Percentiles rank a stretch among this genome's conserved stretches.
phyloP scores from a whole-genome alignment of 305 asterid genomes.

The Fraxinus dipetala region DNA sequence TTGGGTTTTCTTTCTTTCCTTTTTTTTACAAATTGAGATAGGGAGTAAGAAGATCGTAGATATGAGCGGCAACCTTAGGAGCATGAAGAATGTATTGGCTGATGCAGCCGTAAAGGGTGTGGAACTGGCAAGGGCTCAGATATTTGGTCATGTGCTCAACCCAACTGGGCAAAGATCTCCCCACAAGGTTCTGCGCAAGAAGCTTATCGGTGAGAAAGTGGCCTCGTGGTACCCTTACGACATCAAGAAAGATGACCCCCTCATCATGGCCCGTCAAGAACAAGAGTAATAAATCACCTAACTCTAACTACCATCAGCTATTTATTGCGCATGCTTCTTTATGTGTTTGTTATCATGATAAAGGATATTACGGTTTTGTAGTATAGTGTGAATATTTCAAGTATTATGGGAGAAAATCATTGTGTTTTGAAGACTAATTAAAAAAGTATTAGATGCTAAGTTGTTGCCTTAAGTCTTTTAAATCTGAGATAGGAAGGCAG shows the following conservation, averaged over 20 bases:
- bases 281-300: constrained; percentile 49
- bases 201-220: constrained; percentile 78
- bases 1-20: not conserved
- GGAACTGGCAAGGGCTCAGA: constrained; percentile 77
- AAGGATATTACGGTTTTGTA: not conserved
- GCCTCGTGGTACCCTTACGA: constrained; percentile 80
- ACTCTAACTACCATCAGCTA: not conserved
- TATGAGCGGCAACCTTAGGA: constrained; percentile 50
- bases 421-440: not conserved
- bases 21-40: not conserved
- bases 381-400: not conserved
- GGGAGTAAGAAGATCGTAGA: constrained; percentile 13
- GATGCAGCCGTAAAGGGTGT: constrained; percentile 75
- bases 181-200: constrained; percentile 76
- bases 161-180: constrained; percentile 74
- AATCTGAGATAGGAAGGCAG: not conserved
- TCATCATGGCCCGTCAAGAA: constrained; percentile 55
- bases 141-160: constrained; percentile 81
- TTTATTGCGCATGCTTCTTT: not conserved
- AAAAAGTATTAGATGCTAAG: not conserved
- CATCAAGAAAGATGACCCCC: constrained; percentile 64
- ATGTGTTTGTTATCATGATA: not conserved
- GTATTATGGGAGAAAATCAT: not conserved
- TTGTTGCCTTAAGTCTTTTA: not conserved
- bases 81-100: constrained; percentile 62